A percentile compares a stretch with the other conserved stretches of the same genome.
Conservation (phyloP, 75 land plant species). For the Sequoia sempervirens region DNA sequence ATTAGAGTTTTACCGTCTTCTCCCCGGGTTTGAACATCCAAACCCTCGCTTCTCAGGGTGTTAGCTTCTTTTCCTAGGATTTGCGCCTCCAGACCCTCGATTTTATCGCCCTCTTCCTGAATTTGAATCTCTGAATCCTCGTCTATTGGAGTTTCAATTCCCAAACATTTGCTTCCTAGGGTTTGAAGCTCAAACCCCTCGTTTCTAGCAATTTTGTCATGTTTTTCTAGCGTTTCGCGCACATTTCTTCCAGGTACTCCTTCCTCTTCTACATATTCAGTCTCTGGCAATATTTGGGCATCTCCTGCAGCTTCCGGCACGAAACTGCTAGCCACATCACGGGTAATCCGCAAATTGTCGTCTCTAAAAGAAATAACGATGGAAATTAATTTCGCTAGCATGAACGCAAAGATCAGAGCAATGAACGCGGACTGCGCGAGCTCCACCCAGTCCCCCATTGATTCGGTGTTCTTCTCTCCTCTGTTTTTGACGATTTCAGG, state of each 20-base stretch:
- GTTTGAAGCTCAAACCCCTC: neutral
- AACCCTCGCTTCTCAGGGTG: neutral
- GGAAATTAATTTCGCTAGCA: constrained; percentile 74
- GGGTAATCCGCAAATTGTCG: constrained; percentile 42
- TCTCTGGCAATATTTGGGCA: neutral
- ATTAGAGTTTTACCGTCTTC: neutral
- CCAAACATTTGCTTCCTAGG: neutral
- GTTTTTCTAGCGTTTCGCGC: neutral
- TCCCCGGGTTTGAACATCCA: neutral
- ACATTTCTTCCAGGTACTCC: neutral
- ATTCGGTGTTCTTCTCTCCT: neutral
- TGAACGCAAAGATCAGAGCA: constrained; percentile 73
- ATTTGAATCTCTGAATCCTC: neutral
- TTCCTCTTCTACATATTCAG: neutral
- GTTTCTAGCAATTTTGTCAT: neutral
- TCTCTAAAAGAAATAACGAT: constrained; percentile 50
- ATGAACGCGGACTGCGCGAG: constrained; percentile 51
- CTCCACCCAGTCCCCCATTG: constrained; percentile 76
- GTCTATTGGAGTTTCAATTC: neutral
- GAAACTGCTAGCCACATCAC: constrained; percentile 4
- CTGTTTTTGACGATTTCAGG: neutral
- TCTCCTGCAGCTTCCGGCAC: neutral
- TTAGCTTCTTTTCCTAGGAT: neutral
- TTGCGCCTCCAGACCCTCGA: neutral
- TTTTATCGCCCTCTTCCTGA: neutral